Percentiles rank a stretch among this genome's conserved stretches.
These are phyloP conservation scores for Skeletonema menzelii DNA, from an alignment of 108 stramenopile species.

Conservation along the genomic window DNA sequence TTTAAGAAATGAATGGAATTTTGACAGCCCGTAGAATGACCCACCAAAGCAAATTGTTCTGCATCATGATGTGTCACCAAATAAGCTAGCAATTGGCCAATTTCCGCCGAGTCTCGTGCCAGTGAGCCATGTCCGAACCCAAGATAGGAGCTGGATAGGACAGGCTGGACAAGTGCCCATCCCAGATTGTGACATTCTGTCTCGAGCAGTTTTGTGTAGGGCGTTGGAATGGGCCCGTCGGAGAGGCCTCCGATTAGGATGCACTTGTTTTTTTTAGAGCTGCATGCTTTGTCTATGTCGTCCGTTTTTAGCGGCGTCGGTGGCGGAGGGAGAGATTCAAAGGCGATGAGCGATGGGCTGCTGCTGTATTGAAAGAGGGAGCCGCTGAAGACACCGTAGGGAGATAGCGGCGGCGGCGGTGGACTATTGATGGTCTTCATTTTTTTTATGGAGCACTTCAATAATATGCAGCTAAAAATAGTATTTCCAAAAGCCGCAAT, in stretches of 20 bases:
- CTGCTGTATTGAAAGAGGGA: slow-evolving; percentile 71
- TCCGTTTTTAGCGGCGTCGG: too few species aligned
- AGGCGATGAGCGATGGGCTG: slow-evolving; percentile 64
- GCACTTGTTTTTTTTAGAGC: slow-evolving; percentile 77
- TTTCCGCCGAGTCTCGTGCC: slow-evolving; percentile 63
- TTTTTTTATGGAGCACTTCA: too few species aligned
- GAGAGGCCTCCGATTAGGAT: slow-evolving; percentile 80
- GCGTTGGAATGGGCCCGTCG: slow-evolving; percentile 79
- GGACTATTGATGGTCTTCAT: too few species aligned
- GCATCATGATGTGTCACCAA: slow-evolving; percentile 57
- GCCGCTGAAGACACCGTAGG: slow-evolving; percentile 71
- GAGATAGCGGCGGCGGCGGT: slow-evolving; percentile 40
- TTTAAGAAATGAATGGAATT: slow-evolving; percentile 85
- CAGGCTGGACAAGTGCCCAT: slow-evolving; percentile 84
- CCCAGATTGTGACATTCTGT: slow-evolving; percentile 26
- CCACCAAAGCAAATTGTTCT: slow-evolving; percentile 74
- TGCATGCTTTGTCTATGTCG: too few species aligned
- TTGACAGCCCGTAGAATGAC: slow-evolving; percentile 95
- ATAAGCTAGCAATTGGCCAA: slow-evolving; percentile 58
- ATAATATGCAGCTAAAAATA: too few species aligned
- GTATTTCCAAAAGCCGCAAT: too few species aligned
- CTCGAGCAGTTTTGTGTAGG: slow-evolving; percentile 69
- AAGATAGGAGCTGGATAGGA: slow-evolving; percentile 65
- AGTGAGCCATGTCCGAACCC: slow-evolving; percentile 85
- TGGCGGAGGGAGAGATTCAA: slow-evolving; percentile 64